Conservation (phyloP, 73 alveolate genomes). For the Halteria grandinella region DNA sequence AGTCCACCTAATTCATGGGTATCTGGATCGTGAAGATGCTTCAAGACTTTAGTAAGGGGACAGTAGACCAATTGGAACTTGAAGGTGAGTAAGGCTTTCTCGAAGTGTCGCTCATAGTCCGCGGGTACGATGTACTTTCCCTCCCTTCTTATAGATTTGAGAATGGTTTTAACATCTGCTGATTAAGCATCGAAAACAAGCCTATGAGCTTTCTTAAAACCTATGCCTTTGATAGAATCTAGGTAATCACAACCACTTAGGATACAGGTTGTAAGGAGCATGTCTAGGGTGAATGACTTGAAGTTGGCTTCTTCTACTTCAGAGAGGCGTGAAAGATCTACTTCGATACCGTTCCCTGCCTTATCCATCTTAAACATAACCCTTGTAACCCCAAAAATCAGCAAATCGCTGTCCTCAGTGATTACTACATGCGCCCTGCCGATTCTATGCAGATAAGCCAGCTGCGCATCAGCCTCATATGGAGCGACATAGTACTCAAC, state of each 20-base stretch:
- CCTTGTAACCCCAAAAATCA: conserved; percentile 86
- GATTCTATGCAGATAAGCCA: conserved; percentile 83
- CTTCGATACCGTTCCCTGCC: conserved; percentile 80
- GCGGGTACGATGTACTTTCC: conserved; percentile 62
- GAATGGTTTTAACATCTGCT: conserved; percentile 3
- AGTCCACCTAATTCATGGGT: conserved; percentile 2
- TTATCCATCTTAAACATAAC: conserved; percentile 84
- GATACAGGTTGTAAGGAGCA: conserved; percentile 82
- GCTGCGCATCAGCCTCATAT: conserved; percentile 97
- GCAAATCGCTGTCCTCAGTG: conserved; percentile 95
- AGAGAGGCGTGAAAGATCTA: conserved; percentile 64
- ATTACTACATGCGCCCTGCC: conserved; percentile 82
- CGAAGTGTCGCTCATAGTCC: conserved; percentile 85
- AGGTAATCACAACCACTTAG: conserved; percentile 96
- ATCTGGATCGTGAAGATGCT: conserved; percentile 72
- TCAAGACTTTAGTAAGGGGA: conserved; percentile 83
- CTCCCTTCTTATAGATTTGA: conserved; percentile 41
- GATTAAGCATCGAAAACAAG: conserved; percentile 38
- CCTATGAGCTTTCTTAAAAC: conserved; percentile 81
- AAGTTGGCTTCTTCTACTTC: conserved; percentile 59
- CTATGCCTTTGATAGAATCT: conserved; percentile 91
- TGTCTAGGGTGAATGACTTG: conserved; percentile 36
- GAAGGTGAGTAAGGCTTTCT: conserved; percentile 92
- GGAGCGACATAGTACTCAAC: conserved; percentile 92
- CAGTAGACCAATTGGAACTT: conserved; percentile 92